phyloP scores from a whole-genome alignment of 2,329 filamentous ascomycete species.

The Rhinocladiella similis region DNA sequence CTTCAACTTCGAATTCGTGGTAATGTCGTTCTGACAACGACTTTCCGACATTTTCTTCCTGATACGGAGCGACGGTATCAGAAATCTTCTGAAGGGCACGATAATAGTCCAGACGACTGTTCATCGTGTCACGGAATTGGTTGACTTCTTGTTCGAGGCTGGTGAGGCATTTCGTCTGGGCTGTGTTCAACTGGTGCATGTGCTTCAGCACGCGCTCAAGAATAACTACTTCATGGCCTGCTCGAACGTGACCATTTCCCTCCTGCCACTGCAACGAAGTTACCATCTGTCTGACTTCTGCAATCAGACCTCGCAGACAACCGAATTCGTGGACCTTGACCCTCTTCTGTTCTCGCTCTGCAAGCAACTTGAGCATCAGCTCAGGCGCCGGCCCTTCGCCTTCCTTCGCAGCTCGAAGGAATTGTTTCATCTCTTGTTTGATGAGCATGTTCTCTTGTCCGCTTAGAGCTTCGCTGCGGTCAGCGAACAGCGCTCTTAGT shows the following conservation, averaged over 20 bases:
- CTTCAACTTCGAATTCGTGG: slow-evolving; percentile 42
- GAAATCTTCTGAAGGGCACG: slow-evolving; percentile 88
- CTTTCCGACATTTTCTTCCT: slow-evolving; percentile 62
- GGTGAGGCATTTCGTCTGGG: slow-evolving; percentile 53
- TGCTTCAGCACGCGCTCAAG: slow-evolving; percentile 63
- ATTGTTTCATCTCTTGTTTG: slow-evolving; percentile 67
- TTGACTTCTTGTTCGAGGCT: slow-evolving; percentile 67
- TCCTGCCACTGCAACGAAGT: slow-evolving; percentile 61
- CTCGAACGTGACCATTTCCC: slow-evolving; percentile 55
- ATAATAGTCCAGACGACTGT: slow-evolving; percentile 84
- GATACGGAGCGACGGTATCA: slow-evolving; percentile 74
- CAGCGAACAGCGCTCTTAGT: slow-evolving; percentile 72
- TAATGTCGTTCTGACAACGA: slow-evolving; percentile 55
- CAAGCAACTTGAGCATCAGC: slow-evolving; percentile 53
- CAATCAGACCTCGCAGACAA: slow-evolving; percentile 70
- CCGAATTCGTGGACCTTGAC: slow-evolving; percentile 48
- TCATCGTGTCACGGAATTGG: slow-evolving; percentile 75
- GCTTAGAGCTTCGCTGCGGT: slow-evolving; percentile 74
- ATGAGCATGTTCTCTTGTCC: slow-evolving; percentile 76
- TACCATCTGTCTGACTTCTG: slow-evolving; percentile 66
- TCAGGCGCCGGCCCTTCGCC: slow-evolving; percentile 72
- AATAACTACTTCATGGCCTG: slow-evolving; percentile 64
- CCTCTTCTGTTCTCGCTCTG: slow-evolving; percentile 46
- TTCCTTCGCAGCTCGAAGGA: slow-evolving; percentile 60
- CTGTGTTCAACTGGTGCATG: slow-evolving; percentile 54